These are phyloP conservation scores for Thelephora terrestris DNA, from an alignment of 1,284 basidiomycete species.

Conservation along the genomic window DNA sequence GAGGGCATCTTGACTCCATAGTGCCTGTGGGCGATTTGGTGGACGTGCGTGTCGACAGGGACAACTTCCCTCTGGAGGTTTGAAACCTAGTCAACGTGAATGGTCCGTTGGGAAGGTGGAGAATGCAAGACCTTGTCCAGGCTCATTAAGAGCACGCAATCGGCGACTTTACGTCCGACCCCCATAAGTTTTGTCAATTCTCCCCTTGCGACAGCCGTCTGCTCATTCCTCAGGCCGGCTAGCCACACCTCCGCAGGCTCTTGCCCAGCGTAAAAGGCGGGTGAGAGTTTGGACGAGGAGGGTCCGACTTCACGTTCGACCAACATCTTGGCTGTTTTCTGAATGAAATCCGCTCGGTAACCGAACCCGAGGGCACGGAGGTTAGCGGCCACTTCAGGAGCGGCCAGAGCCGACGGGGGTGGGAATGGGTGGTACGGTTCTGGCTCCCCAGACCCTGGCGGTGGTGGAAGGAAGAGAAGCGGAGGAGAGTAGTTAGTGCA, in stretches of 20 bases:
- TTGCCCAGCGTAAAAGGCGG: slow-evolving; percentile 1
- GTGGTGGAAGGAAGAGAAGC: slow-evolving; percentile 42
- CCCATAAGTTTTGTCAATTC: slow-evolving; percentile 79
- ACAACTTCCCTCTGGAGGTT: slow-evolving; percentile 60
- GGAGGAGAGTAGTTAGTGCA: slow-evolving; percentile 64
- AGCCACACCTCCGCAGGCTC: slow-evolving; percentile 57
- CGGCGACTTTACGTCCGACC: slow-evolving; percentile 93
- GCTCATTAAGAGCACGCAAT: slow-evolving; percentile 93
- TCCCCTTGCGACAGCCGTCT: slow-evolving; percentile 55
- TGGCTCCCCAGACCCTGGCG: slow-evolving; percentile 18
- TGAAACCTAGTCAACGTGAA: background rate
- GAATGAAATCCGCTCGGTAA: slow-evolving; percentile 88
- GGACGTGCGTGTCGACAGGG: slow-evolving; percentile 89
- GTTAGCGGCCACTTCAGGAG: slow-evolving; percentile 46
- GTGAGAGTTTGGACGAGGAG: slow-evolving; percentile 10
- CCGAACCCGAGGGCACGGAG: slow-evolving; percentile 89
- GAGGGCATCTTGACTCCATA: slow-evolving; percentile 55
- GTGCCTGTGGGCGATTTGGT: slow-evolving; percentile 78
- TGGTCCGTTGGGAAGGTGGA: no score
- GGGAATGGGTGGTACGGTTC: slow-evolving; percentile 80
- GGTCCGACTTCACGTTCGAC: slow-evolving; percentile 40
- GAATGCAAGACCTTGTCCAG: slow-evolving; percentile 64
- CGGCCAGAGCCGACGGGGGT: slow-evolving; percentile 56
- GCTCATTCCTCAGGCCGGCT: slow-evolving; percentile 37
- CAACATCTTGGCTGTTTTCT: slow-evolving; percentile 74